Base-by-base conservation (phyloP, 2,329 filamentous ascomycete species). In the Penicillium sp. region DNA sequence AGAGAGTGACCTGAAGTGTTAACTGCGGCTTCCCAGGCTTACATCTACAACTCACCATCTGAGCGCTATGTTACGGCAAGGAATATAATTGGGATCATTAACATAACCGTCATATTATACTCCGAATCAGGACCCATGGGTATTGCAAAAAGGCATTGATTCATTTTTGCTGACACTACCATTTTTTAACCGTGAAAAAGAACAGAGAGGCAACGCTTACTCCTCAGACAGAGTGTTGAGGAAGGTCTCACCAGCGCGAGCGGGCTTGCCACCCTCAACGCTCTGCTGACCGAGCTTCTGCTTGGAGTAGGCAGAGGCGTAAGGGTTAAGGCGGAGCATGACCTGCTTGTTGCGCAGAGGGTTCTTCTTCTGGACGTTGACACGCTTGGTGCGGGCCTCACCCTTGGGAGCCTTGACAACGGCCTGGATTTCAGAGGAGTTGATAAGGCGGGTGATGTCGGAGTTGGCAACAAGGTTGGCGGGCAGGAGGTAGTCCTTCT, bases 341-440 rank as follows among this genome's bases (percentile, higher is more conserved):
- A 99, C 89, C 86, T 97, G 94, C 87, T 92, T 96, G 89, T 99
- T 99, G 82, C 84, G 85, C 69, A 99, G 92, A 74, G 94, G 94
- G 87, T 99, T 99, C 92, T 97, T 97, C 92, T 99, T 99, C 87
- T 97, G 93, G 68, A 96, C 91, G 74, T 85, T 81, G 68, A 84
- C 81, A 75, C 94, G 90, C 87, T 97, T 97, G 80, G 92, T 95
- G 75, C 87, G 81, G 75, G 91, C 86, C 69, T 89, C 86, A 71
- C 94, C 94, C 85, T 92, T 94, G 79, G 92, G 91, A 60, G 89
- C 91, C 71, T 89, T 88, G 74, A 99, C 87, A 57, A 96, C 93
- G 79, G 88, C 90, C 88, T 99, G 94, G 79, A 97, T 89, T 84
- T 99, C 94, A 74, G 90, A 92, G 74, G 89, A 93, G 91, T 99